Percentiles rank a stretch among this genome's conserved stretches.
These are phyloP conservation scores for Wickerhamiella infanticola DNA, from an alignment of 1,139 yeast species.

Conservation along the genomic window DNA sequence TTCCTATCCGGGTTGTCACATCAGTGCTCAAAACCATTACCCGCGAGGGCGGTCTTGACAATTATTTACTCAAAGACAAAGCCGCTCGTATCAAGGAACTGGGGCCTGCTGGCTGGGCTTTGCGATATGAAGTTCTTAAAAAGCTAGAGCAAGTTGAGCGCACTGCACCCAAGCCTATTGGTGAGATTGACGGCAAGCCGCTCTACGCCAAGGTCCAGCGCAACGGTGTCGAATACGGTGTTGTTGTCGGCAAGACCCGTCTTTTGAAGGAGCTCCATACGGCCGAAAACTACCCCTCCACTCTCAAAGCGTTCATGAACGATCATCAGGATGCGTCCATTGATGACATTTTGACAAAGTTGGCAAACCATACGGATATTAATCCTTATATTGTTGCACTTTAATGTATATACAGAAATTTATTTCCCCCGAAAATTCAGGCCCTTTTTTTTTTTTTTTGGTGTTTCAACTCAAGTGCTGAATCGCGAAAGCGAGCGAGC, in stretches of 20 bases:
- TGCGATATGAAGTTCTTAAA: conserved; percentile 54
- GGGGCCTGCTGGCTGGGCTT: conserved; percentile 83
- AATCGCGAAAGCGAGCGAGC: too few species aligned
- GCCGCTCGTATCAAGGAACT: conserved; percentile 81
- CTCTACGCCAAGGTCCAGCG: conserved; percentile 36
- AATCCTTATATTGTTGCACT: background rate
- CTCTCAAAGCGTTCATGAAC: conserved; percentile 11
- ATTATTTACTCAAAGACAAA: conserved; percentile 70
- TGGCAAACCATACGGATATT: conserved; percentile 24
- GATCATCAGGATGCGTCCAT: conserved; percentile 19
- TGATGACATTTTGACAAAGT: conserved; percentile 23
- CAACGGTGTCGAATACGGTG: conserved; percentile 31
- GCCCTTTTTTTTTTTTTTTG: too few species aligned
- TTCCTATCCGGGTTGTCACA: conserved; percentile 52
- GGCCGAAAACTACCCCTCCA: conserved; percentile 1
- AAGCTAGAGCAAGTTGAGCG: conserved; percentile 15
- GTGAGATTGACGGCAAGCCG: conserved; percentile 18
- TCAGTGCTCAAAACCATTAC: conserved; percentile 73
- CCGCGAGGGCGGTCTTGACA: conserved; percentile 88
- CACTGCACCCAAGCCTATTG: conserved; percentile 16
- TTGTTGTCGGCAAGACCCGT: conserved; percentile 49
- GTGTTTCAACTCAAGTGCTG: too few species aligned
- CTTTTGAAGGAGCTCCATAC: conserved; percentile 30
- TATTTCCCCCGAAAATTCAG: too few species aligned
- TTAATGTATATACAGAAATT: background rate